Evolutionary conservation across 768 basidiomycete species (phyloP), one percentile per base, ranked within the genome.

Genomic region (Lentinula boryana): DNA sequence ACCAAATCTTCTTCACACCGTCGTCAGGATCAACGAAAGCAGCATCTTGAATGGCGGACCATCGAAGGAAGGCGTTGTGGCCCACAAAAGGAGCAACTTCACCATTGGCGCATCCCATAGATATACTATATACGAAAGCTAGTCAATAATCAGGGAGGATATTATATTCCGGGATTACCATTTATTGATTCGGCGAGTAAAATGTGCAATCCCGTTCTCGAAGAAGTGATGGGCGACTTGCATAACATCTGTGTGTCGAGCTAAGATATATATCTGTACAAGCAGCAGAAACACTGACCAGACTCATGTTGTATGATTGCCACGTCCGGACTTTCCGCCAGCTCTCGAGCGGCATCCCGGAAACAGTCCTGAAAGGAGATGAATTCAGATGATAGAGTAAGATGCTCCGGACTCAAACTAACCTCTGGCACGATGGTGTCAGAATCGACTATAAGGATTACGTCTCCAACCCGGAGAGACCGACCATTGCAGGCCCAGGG

Each of bases 291-390:
- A 56, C n/a, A 69, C 76, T 56, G 64, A 85, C 87, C 90, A 5
- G 89, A 92, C 67, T 90, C 89, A 69, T 96, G 93, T 69, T 95
- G 93, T 57, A 96, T 88, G 74, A 96, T 93, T 1, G 85, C 91
- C 35, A 94, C 84, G 48, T 93, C 87, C 0, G 89, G 91, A 64
- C 87, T 88, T 71, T 89, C 87, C 16, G 84, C 76, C 62, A 96
- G 80, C 69, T 96, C 93, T 41, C 90, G 84, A 5, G 91, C 93
- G 0, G 93, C 93, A 74, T 95, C 93, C 60, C 91, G 82, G 71
- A 96, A 86, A 70, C 92, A 95, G 69, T 95, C 94, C 78, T 88
- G 61, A 32, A 46, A 15, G 50, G 35, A 60, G 41, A 56, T 63
- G 38, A 58, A 6, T 31, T 41, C 59, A 57, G 5, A 40, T 43